Conservation (phyloP, 2,329 filamentous ascomycete species). For the Epichloe bromicola region DNA sequence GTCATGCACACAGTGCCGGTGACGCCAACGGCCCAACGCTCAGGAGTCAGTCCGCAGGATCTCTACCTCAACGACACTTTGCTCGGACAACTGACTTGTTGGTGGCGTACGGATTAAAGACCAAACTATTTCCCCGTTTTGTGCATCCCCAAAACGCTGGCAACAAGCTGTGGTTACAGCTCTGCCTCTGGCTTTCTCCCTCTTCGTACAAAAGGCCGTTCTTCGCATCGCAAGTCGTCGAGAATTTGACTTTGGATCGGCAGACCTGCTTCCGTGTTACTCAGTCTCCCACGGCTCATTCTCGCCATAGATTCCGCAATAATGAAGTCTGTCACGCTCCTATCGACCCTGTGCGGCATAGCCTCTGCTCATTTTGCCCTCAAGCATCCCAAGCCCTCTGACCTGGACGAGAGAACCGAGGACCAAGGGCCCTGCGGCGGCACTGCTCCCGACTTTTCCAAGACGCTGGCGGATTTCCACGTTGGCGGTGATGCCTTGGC, state of each 20-base stretch:
- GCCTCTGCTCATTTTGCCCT: constrained; percentile 42
- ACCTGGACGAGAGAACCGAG: constrained; percentile 32
- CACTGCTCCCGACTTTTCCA: constrained; percentile 31
- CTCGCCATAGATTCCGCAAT: background rate
- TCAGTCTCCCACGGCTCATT: too few relatives aligned
- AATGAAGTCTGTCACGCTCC: constrained; percentile 18
- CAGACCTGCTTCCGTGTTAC: background rate
- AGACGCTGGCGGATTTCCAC: constrained; percentile 40
- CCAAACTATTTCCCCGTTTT: background rate
- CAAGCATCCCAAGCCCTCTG: constrained; percentile 33
- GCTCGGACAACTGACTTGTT: background rate
- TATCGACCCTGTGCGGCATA: constrained; percentile 25
- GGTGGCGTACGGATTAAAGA: background rate
- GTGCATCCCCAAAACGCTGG: background rate
- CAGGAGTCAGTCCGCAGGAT: too few relatives aligned
- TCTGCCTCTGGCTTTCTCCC: too few relatives aligned
- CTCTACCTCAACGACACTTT: background rate
- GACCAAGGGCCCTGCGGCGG: constrained; percentile 40
- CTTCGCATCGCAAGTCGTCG: background rate
- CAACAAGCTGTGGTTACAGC: background rate
- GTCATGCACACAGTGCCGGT: too few relatives aligned
- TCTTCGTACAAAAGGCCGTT: too few relatives aligned
- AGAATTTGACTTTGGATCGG: background rate
- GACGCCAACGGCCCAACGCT: too few relatives aligned
- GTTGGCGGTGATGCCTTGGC: constrained; percentile 42